Percentiles rank a stretch among this genome's conserved stretches.
phyloP scores from a whole-genome alignment of 225 moss, liverwort and hornwort species.

The Climacium dendroides region DNA sequence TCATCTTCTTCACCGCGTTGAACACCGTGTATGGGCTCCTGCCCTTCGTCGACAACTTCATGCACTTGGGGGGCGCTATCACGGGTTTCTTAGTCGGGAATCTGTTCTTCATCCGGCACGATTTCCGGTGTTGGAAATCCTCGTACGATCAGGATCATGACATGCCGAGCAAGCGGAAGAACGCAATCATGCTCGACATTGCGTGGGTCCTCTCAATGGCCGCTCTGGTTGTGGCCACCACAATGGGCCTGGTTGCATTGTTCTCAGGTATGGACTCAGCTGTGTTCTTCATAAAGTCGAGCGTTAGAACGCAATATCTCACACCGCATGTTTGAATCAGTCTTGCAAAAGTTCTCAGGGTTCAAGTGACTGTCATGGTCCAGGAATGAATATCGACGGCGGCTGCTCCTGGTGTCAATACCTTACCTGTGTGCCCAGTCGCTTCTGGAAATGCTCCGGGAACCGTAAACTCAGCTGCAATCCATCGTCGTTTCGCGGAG shows the following conservation, averaged over 20 bases:
- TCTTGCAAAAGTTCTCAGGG: background rate
- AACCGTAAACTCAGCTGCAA: constrained; percentile 9
- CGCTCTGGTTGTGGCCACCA: background rate
- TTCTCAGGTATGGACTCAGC: constrained; percentile 11
- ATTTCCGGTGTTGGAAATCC: constrained; percentile 18
- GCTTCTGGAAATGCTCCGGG: constrained; percentile 50
- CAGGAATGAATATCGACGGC: constrained; percentile 15
- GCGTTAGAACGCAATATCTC: background rate
- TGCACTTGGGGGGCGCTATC: constrained; percentile 28
- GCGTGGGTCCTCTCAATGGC: constrained; percentile 18
- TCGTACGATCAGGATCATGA: constrained; percentile 6
- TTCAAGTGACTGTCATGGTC: background rate
- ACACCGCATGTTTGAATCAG: background rate
- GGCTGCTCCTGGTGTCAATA: constrained; percentile 66
- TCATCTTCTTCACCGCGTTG: constrained; percentile 17
- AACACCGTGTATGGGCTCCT: constrained; percentile 32
- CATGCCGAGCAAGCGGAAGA: constrained; percentile 15
- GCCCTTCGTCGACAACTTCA: constrained; percentile 47
- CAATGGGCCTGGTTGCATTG: constrained; percentile 15
- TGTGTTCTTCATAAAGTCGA: background rate
- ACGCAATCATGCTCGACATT: constrained; percentile 20
- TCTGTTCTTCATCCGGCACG: constrained; percentile 20
- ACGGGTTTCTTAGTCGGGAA: constrained; percentile 31
- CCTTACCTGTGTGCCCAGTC: constrained; percentile 68
- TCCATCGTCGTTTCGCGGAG: constrained; percentile 10